phyloP scores from a whole-genome alignment of 768 basidiomycete species.

The Russula vinacea region DNA sequence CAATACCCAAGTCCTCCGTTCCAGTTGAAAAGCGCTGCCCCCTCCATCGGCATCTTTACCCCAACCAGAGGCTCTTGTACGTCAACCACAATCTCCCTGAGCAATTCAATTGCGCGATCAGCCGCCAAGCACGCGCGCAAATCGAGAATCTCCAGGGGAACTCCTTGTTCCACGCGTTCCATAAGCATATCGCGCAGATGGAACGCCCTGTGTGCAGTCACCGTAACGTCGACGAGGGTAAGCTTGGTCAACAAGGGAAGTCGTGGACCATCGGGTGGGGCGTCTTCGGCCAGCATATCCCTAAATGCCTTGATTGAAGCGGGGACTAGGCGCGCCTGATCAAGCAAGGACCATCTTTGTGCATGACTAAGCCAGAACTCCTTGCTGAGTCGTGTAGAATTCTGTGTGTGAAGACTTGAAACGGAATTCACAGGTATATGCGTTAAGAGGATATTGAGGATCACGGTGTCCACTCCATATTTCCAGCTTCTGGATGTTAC shows the following conservation, averaged over 20 bases:
- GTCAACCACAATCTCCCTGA: constrained; percentile 4
- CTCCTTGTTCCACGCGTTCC: background rate
- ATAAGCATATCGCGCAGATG: constrained; percentile 4
- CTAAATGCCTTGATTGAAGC: background rate
- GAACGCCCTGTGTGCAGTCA: background rate
- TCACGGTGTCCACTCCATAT: background rate
- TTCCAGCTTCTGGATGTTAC: no score
- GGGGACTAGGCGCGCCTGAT: background rate
- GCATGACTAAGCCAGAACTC: background rate
- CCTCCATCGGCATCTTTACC: background rate
- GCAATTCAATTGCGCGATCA: background rate
- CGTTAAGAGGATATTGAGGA: background rate
- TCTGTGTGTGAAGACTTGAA: background rate
- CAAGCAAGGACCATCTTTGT: background rate
- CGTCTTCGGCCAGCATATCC: background rate
- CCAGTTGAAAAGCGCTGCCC: no score
- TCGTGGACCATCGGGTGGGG: background rate
- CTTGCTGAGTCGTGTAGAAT: background rate
- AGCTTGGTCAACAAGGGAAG: constrained; percentile 5
- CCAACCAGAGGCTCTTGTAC: background rate
- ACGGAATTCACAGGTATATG: background rate
- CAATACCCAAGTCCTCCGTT: no score
- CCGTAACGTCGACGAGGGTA: background rate
- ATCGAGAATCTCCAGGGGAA: constrained; percentile 9
- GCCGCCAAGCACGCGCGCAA: background rate